Conservation (phyloP, 148 eudicot species). For the Bassia scoparia region DNA sequence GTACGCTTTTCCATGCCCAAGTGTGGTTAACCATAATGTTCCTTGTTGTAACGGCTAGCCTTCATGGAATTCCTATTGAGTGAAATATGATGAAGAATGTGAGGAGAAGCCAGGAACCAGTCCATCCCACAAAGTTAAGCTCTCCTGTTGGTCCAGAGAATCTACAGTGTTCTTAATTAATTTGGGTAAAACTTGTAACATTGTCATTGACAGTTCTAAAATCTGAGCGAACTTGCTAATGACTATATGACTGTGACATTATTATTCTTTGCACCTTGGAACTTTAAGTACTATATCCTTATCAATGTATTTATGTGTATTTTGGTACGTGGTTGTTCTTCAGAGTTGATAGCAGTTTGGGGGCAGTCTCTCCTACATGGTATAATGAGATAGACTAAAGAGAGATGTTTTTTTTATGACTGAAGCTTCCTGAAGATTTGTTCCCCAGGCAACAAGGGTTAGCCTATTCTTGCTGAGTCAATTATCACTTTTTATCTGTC, state of each 20-base stretch:
- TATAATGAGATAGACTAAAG: slow-evolving; percentile 74
- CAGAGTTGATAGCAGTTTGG: slow-evolving; percentile 79
- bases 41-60: slow-evolving; percentile 54
- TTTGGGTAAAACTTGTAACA: background rate
- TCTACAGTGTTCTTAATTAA: background rate
- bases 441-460: slow-evolving; percentile 65
- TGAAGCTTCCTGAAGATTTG: slow-evolving; percentile 85
- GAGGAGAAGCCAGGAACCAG: slow-evolving; percentile 89
- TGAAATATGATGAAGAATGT: slow-evolving; percentile 91
- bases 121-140: slow-evolving; percentile 52
- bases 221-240: background rate
- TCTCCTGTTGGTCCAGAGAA: background rate
- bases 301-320: slow-evolving; percentile 2
- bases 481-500: background rate
- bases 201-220: background rate
- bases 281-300: background rate
- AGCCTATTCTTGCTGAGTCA: background rate
- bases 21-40: slow-evolving; percentile 2
- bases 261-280: background rate
- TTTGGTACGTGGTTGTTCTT: slow-evolving; percentile 12
- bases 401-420: slow-evolving; percentile 92
- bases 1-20: background rate
- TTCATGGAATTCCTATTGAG: slow-evolving; percentile 67
- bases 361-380: slow-evolving; percentile 85
- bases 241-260: background rate